Evolutionary conservation across 306 rosid species (phyloP), one percentile per base, ranked within the genome.

Genomic region (Cucurbita pepo): DNA sequence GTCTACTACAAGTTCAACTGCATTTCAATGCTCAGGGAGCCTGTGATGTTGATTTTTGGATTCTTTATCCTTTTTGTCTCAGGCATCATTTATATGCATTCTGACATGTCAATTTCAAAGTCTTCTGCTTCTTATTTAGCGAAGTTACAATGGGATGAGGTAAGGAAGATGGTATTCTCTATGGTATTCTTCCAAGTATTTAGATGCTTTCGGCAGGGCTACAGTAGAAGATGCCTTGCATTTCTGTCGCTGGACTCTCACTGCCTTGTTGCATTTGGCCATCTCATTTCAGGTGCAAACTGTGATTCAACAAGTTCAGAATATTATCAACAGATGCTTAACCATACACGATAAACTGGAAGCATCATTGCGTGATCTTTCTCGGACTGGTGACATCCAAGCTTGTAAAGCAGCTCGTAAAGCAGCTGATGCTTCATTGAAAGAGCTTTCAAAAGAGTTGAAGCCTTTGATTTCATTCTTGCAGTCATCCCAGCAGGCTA

Each of bases 101-200:
- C 81, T 37, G 99, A 95, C 81, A 66, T 91, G 85, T 88, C 97
- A 73, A 91, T 95, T 78, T 91, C 99, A 71, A 95, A 95, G 77
- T 86, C 95, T 67, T 95, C 99, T 69, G 86, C 99, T 21, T 83
- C 95, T 78, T 95, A 95, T 84, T 71, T 95, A 84, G 97, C 97
- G 45, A 89, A 88, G 79, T 81, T 89, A 73, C 97, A 91, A 81
- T 91, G 97, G 99, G 99, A 95, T 78, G 97, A 95, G 87, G 99
- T 91, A 79, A 76, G 81, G 66, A 8, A 59, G 52, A 45, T 69
- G 72, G 37, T 63, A 63, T 44, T 5, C 59, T 57, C 59, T 57
- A 11, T 56, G 37, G 61, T 22, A 36, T 60, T 60, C 3, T 60
- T 77, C 38, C 74, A 47, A 63, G n/a, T 64, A 21, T 71, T 38